phyloP scores from a whole-genome alignment of 163 green algal genomes.

The Picocystis sp. region DNA sequence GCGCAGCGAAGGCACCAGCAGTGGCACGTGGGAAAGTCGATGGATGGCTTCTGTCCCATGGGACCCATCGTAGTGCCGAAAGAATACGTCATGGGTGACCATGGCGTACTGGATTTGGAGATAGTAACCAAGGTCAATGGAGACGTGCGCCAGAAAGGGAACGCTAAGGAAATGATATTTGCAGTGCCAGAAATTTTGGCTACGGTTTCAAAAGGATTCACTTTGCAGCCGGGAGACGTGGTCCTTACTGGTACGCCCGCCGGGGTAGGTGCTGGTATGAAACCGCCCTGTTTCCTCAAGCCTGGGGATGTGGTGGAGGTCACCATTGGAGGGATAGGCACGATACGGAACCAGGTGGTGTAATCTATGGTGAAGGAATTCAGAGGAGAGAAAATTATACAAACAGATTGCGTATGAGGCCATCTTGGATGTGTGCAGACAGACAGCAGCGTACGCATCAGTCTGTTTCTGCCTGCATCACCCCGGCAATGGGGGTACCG shows the following conservation, averaged over 20 bases:
- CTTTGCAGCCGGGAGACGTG: conserved; percentile 19
- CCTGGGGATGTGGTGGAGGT: conserved; percentile 8
- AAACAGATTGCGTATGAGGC: too few species aligned
- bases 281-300: conserved; percentile 13
- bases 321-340: conserved; percentile 6
- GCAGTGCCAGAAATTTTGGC: conserved; percentile 11
- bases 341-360: conserved; percentile 1
- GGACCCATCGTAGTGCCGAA: conserved; percentile 20
- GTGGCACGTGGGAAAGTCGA: conserved; percentile 26
- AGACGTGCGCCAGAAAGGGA: conserved; percentile 16
- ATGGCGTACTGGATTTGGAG: conserved; percentile 1
- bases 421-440: too few species aligned
- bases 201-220: conserved; percentile 13
- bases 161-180: conserved; percentile 20
- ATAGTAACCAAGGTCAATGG: conserved; percentile 20
- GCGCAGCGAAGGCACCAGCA: conserved; percentile 18
- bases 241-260: conserved; percentile 23
- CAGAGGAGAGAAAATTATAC: too few species aligned
- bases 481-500: too few species aligned
- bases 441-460: too few species aligned
- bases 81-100: neutral
- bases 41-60: conserved; percentile 23
- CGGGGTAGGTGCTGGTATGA: conserved; percentile 14
- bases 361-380: too few species aligned
- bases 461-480: too few species aligned